Base-by-base conservation (phyloP, 75 land plant genomes). In the Pseudotsuga menziesii region DNA sequence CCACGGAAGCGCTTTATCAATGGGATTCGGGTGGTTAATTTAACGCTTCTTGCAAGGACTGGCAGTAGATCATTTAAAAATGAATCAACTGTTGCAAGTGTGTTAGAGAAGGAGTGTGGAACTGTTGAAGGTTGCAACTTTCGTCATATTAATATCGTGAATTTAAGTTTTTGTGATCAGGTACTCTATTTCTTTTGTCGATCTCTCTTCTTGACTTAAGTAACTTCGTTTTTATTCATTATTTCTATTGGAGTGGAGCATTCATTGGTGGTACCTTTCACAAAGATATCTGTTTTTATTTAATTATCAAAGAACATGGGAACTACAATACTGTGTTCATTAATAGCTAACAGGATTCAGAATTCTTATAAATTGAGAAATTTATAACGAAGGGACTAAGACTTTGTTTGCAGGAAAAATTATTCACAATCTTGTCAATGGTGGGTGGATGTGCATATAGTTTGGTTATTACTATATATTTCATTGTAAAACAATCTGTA, bases 81-180 rank as follows among this genome's bases (percentile, higher is more conserved):
- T 35, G 83, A 82, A 54, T 52, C 71, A 12, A 75, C 56, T 20
- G 91, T 91, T 11, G 70, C 78, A 2, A 61, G 52, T 15, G 75
- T 86, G 8, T 85, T 93, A 41, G 62, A 77, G 54, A 61, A 59
- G 27, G 89, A 86, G 74, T 93, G 95, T 58, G 56, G 44, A 16
- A 82, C 76, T 82, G 81, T 88, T n/a, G 48, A 75, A 0, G 88
- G 88, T 11, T 93, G 93, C 80, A 55, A 44, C 29, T 62, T 84
- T 54, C 72, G 29, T 25, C 78, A 85, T 11, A 77, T 76, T 32
- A 58, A 78, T 22, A 57, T 85, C 8, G 80, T 78, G 8, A 72
- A 82, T 58, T 79, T 91, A 20, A 81, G 41, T 61, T 91, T 89
- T 79, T 93, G 94, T 62, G 82, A 89, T 32, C 91, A 88, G 88